These are phyloP conservation scores for Guadua angustifolia DNA, from an alignment of 176 grass and related monocot species.

Conservation along the genomic window DNA sequence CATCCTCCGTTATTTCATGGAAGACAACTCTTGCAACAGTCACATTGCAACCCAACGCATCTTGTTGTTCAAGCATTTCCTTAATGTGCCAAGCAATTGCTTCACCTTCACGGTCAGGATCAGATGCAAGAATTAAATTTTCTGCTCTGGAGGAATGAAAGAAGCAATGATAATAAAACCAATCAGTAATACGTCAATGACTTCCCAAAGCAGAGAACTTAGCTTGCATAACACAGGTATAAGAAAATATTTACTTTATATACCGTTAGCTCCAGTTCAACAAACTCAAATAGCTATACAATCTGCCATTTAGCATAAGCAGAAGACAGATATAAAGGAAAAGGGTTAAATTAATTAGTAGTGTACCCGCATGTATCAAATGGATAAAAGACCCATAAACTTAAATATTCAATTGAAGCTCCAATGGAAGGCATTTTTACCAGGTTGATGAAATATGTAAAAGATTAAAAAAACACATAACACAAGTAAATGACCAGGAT, in stretches of 20 bases:
- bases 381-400: constrained; percentile 28
- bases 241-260: constrained; percentile 12
- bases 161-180: constrained; percentile 19
- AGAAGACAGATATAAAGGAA: constrained; percentile 3
- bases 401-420: constrained; percentile 29
- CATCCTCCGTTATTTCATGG: constrained; percentile 88
- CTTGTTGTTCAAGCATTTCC: constrained; percentile 97
- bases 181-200: constrained; percentile 28
- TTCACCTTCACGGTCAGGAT: constrained; percentile 99
- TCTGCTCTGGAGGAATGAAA: constrained; percentile 67
- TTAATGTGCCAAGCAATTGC: constrained; percentile 96
- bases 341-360: constrained; percentile 16
- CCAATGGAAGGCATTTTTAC: not conserved
- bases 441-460: not conserved
- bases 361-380: not conserved
- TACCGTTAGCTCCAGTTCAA: constrained; percentile 18
- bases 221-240: not conserved
- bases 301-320: constrained; percentile 14
- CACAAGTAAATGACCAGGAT: not conserved
- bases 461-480: constrained; percentile 26
- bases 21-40: constrained; percentile 88
- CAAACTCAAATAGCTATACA: constrained; percentile 7
- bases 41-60: constrained; percentile 58
- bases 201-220: constrained; percentile 26
- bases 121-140: constrained; percentile 95